These are phyloP conservation scores for Aschersonia sp. DNA, from an alignment of 2,329 filamentous ascomycete genomes.

Conservation along the genomic window DNA sequence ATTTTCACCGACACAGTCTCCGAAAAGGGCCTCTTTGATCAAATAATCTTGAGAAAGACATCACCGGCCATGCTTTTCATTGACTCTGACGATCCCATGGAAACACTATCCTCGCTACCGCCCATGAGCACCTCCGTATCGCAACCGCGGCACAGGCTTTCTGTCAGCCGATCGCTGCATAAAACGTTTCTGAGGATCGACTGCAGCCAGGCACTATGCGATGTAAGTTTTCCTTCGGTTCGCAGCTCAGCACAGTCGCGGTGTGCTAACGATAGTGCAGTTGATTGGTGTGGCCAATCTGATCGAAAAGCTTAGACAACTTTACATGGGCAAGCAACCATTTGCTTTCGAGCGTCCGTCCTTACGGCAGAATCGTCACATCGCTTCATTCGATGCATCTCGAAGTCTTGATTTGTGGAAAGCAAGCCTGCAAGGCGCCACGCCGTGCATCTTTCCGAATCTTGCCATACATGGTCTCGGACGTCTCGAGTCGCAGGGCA, in stretches of 20 bases:
- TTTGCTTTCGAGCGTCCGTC: constrained; percentile 8
- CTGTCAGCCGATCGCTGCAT: constrained; percentile 29
- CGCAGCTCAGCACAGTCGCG: no score
- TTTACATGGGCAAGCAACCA: constrained; percentile 24
- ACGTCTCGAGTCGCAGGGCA: constrained; percentile 18
- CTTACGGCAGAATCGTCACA: constrained; percentile 13
- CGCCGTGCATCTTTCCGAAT: constrained; percentile 30
- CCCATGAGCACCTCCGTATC: constrained; percentile 19
- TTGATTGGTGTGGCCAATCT: constrained; percentile 27
- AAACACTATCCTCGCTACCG: constrained; percentile 24
- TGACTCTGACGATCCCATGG: constrained; percentile 24
- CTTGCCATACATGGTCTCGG: constrained; percentile 14
- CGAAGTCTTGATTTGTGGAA: constrained; percentile 31
- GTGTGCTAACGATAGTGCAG: constrained; percentile 2
- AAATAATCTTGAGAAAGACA: constrained; percentile 29
- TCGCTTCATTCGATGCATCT: constrained; percentile 12
- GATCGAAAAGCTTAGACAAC: constrained; percentile 29
- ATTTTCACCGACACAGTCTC: constrained; percentile 37
- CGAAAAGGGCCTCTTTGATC: constrained; percentile 33
- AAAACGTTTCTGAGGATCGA: constrained; percentile 34
- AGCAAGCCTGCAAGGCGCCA: constrained; percentile 20
- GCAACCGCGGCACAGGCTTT: constrained; percentile 33
- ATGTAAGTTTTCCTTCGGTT: constrained; percentile 15
- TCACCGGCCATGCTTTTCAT: constrained; percentile 39
- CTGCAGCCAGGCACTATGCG: constrained; percentile 34